phyloP scores from a whole-genome alignment of 148 eudicot genomes.

The Vaccinium macrocarpon region DNA sequence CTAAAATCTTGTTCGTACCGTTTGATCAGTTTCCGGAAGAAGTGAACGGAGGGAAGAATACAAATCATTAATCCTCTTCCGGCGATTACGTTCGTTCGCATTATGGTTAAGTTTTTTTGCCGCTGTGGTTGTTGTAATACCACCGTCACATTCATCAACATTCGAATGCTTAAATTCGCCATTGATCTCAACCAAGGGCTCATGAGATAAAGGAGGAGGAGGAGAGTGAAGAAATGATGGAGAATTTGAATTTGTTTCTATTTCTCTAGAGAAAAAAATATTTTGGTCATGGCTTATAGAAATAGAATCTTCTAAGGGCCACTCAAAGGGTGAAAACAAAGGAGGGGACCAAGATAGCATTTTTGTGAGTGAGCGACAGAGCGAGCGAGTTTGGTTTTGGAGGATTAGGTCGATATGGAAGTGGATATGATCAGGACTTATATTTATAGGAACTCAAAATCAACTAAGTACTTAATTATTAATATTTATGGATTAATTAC shows the following conservation, averaged over 20 bases:
- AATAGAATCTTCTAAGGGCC: conserved; percentile 24
- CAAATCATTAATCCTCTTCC: conserved; percentile 33
- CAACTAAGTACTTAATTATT: neutral
- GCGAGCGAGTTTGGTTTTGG: neutral
- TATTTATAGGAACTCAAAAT: neutral
- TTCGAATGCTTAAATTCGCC: neutral
- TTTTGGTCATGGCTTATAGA: conserved; percentile 16
- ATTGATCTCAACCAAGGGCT: neutral
- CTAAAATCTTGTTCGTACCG: conserved; percentile 5
- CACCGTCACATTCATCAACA: neutral
- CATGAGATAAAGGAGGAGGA: neutral
- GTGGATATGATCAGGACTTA: neutral
- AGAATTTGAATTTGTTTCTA: conserved; percentile 15
- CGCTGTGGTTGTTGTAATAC: neutral
- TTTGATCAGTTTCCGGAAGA: conserved; percentile 27
- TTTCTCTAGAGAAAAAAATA: neutral
- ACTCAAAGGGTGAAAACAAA: conserved; percentile 15
- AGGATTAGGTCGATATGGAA: neutral
- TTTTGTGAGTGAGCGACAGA: neutral
- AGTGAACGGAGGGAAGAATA: conserved; percentile 39
- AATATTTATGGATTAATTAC: neutral
- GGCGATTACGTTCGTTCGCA: conserved; percentile 39
- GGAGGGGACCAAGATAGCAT: conserved; percentile 27
- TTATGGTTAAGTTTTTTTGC: conserved; percentile 35
- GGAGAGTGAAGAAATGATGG: conserved; percentile 4